Evolutionary conservation across 2,329 filamentous ascomycete genomes (phyloP).

Genomic region (Hypomyces perniciosus): DNA sequence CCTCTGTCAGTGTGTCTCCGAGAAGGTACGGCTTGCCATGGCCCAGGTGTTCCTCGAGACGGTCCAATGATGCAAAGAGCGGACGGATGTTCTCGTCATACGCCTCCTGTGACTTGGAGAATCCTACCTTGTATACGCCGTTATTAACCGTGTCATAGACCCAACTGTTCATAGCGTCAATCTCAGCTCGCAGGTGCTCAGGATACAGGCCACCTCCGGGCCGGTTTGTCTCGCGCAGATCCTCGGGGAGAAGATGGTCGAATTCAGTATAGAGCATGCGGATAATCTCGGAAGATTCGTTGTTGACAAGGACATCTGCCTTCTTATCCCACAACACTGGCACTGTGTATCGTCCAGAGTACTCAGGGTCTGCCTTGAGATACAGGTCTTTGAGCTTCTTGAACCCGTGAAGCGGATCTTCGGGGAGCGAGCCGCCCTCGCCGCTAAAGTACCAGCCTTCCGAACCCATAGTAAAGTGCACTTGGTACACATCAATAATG

Average conservation of each 20-base stretch:
- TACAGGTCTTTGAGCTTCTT: constrained; percentile 66
- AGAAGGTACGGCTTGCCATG: constrained; percentile 51
- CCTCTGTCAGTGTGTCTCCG: constrained; percentile 59
- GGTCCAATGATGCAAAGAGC: constrained; percentile 60
- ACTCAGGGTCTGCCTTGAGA: constrained; percentile 60
- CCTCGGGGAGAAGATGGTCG: constrained; percentile 50
- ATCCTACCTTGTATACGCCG: constrained; percentile 52
- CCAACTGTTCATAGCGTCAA: constrained; percentile 63
- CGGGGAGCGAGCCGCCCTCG: constrained; percentile 41
- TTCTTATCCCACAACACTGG: constrained; percentile 67
- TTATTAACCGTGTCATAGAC: constrained; percentile 51
- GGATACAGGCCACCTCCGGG: constrained; percentile 54
- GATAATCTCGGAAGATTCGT: constrained; percentile 79
- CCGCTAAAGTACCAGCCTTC: constrained; percentile 49
- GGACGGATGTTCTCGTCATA: constrained; percentile 57
- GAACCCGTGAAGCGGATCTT: constrained; percentile 59
- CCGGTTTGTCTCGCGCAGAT: constrained; percentile 45
- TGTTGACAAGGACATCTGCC: constrained; percentile 67
- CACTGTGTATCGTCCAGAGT: constrained; percentile 66
- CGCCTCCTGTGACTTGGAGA: constrained; percentile 58
- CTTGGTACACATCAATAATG: constrained; percentile 60
- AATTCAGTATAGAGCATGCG: constrained; percentile 75
- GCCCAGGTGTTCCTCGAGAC: constrained; percentile 52
- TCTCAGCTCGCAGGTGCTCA: constrained; percentile 42
- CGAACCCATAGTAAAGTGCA: constrained; percentile 59